Base-by-base conservation (phyloP, 441 rosid species). In the Gossypium lobatum region DNA sequence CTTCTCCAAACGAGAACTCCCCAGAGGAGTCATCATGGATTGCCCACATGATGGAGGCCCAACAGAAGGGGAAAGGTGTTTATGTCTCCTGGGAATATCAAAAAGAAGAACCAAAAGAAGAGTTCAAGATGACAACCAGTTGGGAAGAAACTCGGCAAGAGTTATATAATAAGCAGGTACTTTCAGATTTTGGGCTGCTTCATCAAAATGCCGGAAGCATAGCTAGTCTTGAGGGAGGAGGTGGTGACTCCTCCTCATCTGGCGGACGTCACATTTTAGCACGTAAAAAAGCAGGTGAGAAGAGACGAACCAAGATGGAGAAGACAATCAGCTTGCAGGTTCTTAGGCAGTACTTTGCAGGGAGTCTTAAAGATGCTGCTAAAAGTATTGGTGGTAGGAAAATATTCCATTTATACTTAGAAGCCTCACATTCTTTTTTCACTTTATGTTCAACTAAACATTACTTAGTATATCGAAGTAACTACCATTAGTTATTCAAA, bases 361-460 rank as follows among this genome's bases (percentile, higher is more conserved):
- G 98, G 69, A 93, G 96, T 83, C 96, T 93, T 71, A 91, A 93
- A 70, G 92, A 93, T 83, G 98, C 98, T 61, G 98, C 98, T 72
- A 89, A 89, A 79, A 88, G 88, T 70, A 85, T 93, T 81, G 96
- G 96, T 37, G 97, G 96, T 93, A 85, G 64, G 92, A 65, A 75
- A 62, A 66, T 72, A 45, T 28, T 61, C 68, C 63, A 21, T 74
- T 10, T 62, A 31, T 6, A 34, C 10, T 31, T 37, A 42, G 62
- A 76, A 28, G 42, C 54, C 28, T 57, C 37, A 21, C 57, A 66
- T 59, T 53, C 31, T 48, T 42, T 42, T 42, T 42, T 42, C 46
- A 42, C 46, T 42, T 39, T 46, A 58, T 34, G 52, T 53, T 63
- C 50, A 18, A 55, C 18, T 28, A 34, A 64, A 58, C 64, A 28